Base-by-base conservation (phyloP, 2,329 filamentous ascomycete genomes). In the Pseudopithomyces chartarum region DNA sequence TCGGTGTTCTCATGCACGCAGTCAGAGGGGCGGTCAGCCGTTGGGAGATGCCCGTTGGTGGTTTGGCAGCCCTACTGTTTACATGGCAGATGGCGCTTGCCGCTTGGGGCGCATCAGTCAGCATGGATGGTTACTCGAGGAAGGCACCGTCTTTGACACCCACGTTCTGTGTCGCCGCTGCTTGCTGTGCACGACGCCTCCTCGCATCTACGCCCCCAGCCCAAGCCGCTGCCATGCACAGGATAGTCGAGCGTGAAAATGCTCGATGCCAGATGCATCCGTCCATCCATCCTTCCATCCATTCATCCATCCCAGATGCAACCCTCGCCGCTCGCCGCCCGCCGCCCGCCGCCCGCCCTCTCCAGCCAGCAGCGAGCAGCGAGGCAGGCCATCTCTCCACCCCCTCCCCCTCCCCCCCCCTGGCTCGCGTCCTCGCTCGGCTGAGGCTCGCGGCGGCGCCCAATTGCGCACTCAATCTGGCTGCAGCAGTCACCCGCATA, bases 401-500 rank as follows among this genome's bases (percentile, higher is more conserved):
- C 5, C 29, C 19, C 29, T 17, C 4, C 8, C 34, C 13, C 48
- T 55, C 59, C 62, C 57, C 55, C 61, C 56, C 58, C 59, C 57
- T 49, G 56, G 50, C 56, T 50, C 59, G 49, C 52, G 51, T 36
- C 39, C 46, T 48, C 42, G 52, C 46, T 48, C 42, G 52, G 57
- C 61, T 63, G 62, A 58, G 59, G 59, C 61, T 65, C 62, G 56
- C 61, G 58, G 58, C 60, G 65, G 59, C 62, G 63, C 64, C 61
- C 65, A 59, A 61, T 64, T 58, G 58, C 63, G 66, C 71, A 69
- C 65, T 67, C 58, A 68, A 69, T 69, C 69, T 53, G 64, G 55
- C 61, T 74, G 73, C 73, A 75, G 69, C 66, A 66, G 71, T 70
- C 71, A 76, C 73, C 68, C 69, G 73, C 73, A 74, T 73, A 63